phyloP scores from a whole-genome alignment of 495 filamentous ascomycete genomes.

The Physcia stellaris region DNA sequence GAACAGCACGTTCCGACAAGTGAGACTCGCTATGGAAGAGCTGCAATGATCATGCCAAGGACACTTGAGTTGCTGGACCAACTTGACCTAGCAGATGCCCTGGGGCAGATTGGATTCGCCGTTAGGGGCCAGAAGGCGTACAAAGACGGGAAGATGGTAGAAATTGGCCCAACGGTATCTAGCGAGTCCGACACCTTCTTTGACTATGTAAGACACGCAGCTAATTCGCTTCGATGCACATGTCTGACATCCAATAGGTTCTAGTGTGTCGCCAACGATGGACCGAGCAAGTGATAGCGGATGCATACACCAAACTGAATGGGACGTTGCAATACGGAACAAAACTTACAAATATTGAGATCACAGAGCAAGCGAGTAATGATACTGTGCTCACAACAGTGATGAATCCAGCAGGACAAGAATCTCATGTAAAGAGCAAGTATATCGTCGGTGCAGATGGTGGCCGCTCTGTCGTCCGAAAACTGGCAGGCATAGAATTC shows the following conservation, averaged over 20 bases:
- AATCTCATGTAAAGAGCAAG: constrained; percentile 22
- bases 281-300: constrained; percentile 27
- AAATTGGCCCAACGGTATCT: constrained; percentile 19
- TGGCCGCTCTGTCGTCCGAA: constrained; percentile 28
- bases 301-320: constrained; percentile 16
- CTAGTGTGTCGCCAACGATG: constrained; percentile 28
- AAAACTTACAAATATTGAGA: too few relatives aligned
- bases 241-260: too few relatives aligned
- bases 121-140: constrained; percentile 34
- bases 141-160: constrained; percentile 26
- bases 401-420: too few relatives aligned
- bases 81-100: constrained; percentile 27
- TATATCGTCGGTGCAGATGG: constrained; percentile 37
- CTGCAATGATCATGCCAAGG: constrained; percentile 19
- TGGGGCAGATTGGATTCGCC: constrained; percentile 38
- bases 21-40: constrained; percentile 9
- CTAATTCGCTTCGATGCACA: too few relatives aligned
- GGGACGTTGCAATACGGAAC: too few relatives aligned
- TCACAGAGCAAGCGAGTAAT: too few relatives aligned
- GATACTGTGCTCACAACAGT: too few relatives aligned
- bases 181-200: constrained; percentile 27
- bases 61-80: constrained; percentile 35
- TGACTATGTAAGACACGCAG: too few relatives aligned
- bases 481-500: constrained; percentile 27
- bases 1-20: constrained; percentile 7